A percentile compares a stretch with the other conserved stretches of the same genome.
Evolutionary conservation across 345 rosid species (phyloP).

Genomic region (Iberis pinnata): DNA sequence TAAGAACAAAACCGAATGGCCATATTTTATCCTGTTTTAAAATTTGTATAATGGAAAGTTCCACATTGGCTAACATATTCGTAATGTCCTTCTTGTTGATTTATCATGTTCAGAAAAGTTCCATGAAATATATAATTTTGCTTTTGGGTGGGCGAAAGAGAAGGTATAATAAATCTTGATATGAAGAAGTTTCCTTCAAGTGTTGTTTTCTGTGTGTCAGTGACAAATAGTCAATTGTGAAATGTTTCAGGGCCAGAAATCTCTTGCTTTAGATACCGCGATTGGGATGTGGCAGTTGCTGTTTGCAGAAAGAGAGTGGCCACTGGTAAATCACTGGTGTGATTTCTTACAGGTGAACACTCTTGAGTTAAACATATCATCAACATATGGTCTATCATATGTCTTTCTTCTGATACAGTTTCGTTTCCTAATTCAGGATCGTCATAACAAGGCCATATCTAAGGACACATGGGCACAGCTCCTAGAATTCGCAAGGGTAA

Average conservation of each 20-base stretch:
- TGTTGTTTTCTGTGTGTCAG: neutral
- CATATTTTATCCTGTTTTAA: constrained; percentile 8
- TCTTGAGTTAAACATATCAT: neutral
- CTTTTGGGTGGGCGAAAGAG: constrained; percentile 98
- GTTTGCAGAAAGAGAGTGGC: constrained; percentile 93
- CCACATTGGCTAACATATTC: constrained; percentile 13
- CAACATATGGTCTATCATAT: constrained; percentile 8
- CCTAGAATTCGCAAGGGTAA: constrained; percentile 84
- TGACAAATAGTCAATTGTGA: constrained; percentile 1
- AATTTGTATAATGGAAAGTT: neutral
- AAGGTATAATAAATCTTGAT: constrained; percentile 47
- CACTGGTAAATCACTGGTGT: constrained; percentile 92
- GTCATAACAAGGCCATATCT: constrained; percentile 93
- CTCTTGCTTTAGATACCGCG: constrained; percentile 95
- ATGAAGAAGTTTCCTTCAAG: neutral
- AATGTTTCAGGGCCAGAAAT: constrained; percentile 79
- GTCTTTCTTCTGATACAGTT: constrained; percentile 16
- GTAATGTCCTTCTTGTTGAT: constrained; percentile 17
- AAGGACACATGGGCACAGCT: constrained; percentile 97
- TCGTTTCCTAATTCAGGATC: constrained; percentile 49
- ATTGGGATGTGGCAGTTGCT: constrained; percentile 99
- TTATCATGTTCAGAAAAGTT: constrained; percentile 69
- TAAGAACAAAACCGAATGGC: constrained; percentile 30
- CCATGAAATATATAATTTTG: constrained; percentile 84
- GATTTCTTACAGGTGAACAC: constrained; percentile 77